Evolutionary conservation across 208 protist species (phyloP), one percentile per base, ranked within the genome.

Genomic region (Acanthamoeba royreba): DNA sequence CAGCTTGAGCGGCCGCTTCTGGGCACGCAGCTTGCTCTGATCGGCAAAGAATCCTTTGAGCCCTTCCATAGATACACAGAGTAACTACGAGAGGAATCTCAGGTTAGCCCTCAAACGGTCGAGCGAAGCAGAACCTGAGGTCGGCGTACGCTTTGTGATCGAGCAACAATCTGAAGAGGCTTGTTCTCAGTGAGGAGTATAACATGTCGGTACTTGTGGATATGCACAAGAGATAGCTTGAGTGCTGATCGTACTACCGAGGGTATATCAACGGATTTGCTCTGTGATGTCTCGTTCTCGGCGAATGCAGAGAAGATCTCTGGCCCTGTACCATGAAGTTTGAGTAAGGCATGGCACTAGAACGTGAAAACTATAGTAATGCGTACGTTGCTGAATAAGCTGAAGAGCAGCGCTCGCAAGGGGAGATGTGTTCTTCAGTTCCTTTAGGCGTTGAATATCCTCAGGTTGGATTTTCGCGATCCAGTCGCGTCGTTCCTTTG

Each of bases 211-310:
- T 22, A 89, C 52, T 89, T 89, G 81, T 43, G 47, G 43, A 89
- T 89, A 40, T 89, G 81, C 7, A 89, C 52, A 49, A 89, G 52
- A 19, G 81, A 89, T 49, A 89, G 11, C 52, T 89, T 89, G 81
- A 89, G 81, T 15, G 81, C 81, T 25, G 81, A 89, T 2, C 81
- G 81, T 19, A 89, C 52, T 2, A 89, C 52, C 45, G 81, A 89
- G 81, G 81, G 81, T 13, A 89, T 66, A 33, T 89, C 81, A 13
- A 89, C 52, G 25, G 45, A 28, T 22, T 66, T 55, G 47, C 81
- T 89, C 49, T 89, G 43, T 33, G 81, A 89, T 22, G 45, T 66
- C 81, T 89, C 81, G 33, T 89, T 66, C 5, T 55, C 49, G 13
- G 81, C 49, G 35, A 89, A 66, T 8, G 72, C 38, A 19, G 72